phyloP scores from a whole-genome alignment of 1,284 basidiomycete species.

The Inonotus hispidus region DNA sequence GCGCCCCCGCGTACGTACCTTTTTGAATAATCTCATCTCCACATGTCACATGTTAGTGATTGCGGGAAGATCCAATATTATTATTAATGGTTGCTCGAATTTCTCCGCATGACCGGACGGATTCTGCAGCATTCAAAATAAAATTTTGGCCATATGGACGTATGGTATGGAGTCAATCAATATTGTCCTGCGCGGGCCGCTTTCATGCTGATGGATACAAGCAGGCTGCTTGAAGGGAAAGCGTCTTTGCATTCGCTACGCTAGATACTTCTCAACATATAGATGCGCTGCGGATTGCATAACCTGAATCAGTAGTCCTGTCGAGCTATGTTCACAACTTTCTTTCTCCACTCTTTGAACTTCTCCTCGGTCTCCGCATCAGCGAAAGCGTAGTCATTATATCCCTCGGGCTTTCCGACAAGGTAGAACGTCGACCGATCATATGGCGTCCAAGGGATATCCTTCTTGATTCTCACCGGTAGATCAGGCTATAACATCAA shows the following conservation, averaged over 20 bases:
- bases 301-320: background rate
- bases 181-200: background rate
- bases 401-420: conserved; percentile 12
- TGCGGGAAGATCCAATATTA: too few species aligned
- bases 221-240: background rate
- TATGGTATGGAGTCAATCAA: too few species aligned
- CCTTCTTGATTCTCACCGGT: conserved; percentile 15
- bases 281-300: background rate
- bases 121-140: too few species aligned
- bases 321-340: background rate
- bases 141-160: too few species aligned
- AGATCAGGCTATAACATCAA: conserved; percentile 18
- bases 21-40: too few species aligned
- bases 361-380: conserved; percentile 13
- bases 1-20: too few species aligned
- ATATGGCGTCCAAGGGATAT: conserved; percentile 17
- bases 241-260: background rate
- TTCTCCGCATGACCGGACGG: too few species aligned
- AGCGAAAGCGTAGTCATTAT: conserved; percentile 18
- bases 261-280: background rate
- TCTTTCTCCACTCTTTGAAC: background rate
- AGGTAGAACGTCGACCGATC: conserved; percentile 18
- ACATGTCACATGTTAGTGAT: too few species aligned
- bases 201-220: background rate
- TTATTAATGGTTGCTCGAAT: too few species aligned